Evolutionary conservation across 1,284 basidiomycete genomes (phyloP), one percentile per base, ranked within the genome.

Genomic region (Kwoniella shivajii): DNA sequence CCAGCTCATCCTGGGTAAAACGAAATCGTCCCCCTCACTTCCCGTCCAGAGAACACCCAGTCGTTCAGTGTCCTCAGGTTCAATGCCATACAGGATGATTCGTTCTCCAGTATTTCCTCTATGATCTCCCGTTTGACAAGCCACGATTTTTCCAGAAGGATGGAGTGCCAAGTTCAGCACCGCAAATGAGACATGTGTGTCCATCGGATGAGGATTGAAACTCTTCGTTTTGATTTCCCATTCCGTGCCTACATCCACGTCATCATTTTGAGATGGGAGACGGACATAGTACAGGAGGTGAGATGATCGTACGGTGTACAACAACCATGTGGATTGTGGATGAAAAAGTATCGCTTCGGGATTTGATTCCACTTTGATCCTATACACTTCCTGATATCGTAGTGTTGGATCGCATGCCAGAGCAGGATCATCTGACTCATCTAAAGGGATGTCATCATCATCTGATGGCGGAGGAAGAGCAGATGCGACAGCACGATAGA

Each of bases 151-250:
- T 0, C 73, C 73, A 1, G 65, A 67, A 0, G 78, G 78, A 55
- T 79, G 75, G 2, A 78, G 49, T 0, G 73, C 71, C 53, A 79
- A 57, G 61, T 81, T 90, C 85, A 81, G 90, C 73, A 71, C 89
- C 83, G 59, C 89, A 82, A 79, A 79, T 20, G 72, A 75, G 37
- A 78, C 65, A 54, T 78, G 76, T 13, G 66, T 71, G 54, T 77
- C 75, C 54, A 71, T 59, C 6, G 76, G 71, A 41, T 75, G 72
- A 9, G 72, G 67, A 54, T 78, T 78, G 68, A 78, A 77, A 29
- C 62, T 66, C 56, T 76, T 78, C 4, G 61, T 66, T 1, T 11
- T 43, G 0, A 38, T 57, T 10, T 52, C 41, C 65, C 72, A 74
- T 20, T 48, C 30, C 5, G 45, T 37, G 18, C n/a, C 16, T 30